phyloP scores from a whole-genome alignment of 2,329 filamentous ascomycete genomes.

The Aspergillus novofumigatus region DNA sequence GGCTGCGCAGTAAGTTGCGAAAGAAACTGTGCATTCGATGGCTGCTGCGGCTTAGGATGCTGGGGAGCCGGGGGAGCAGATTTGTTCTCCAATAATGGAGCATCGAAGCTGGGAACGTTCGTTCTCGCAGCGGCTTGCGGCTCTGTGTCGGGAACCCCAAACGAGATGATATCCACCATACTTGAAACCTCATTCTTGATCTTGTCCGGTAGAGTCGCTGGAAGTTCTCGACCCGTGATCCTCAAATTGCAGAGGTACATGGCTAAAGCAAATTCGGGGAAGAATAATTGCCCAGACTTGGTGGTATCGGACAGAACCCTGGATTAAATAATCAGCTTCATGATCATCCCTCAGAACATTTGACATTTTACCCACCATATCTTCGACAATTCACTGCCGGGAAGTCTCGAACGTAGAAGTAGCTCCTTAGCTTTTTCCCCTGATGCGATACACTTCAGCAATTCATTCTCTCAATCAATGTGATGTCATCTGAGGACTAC shows the following conservation, averaged over 20 bases:
- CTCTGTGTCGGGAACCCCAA: slow-evolving; percentile 75
- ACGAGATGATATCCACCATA: slow-evolving; percentile 99
- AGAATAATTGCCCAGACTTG: slow-evolving; percentile 90
- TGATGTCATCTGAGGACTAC: slow-evolving; percentile 3
- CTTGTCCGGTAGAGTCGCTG: slow-evolving; percentile 69
- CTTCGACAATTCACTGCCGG: slow-evolving; percentile 81
- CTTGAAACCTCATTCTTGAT: slow-evolving; percentile 96
- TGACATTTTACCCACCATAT: slow-evolving; percentile 65
- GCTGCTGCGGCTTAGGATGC: slow-evolving; percentile 66
- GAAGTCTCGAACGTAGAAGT: slow-evolving; percentile 78
- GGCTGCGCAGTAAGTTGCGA: slow-evolving; percentile 53
- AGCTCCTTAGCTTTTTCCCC: slow-evolving; percentile 86
- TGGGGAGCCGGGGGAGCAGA: slow-evolving; percentile 51
- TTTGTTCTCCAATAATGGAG: slow-evolving; percentile 48
- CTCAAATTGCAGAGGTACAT: slow-evolving; percentile 98
- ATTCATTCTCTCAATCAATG: background rate
- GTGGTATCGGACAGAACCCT: slow-evolving; percentile 94
- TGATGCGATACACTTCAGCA: slow-evolving; percentile 19
- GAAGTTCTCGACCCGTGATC: slow-evolving; percentile 79
- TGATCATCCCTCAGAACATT: slow-evolving; percentile 3
- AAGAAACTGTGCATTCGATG: slow-evolving; percentile 63
- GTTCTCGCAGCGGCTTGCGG: slow-evolving; percentile 51
- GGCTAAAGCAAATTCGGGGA: slow-evolving; percentile 93
- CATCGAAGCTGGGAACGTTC: slow-evolving; percentile 69
- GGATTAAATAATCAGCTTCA: slow-evolving; percentile 5